These are phyloP conservation scores for Candolleomyces efflorescens DNA, from an alignment of 768 basidiomycete genomes.

Conservation along the genomic window DNA sequence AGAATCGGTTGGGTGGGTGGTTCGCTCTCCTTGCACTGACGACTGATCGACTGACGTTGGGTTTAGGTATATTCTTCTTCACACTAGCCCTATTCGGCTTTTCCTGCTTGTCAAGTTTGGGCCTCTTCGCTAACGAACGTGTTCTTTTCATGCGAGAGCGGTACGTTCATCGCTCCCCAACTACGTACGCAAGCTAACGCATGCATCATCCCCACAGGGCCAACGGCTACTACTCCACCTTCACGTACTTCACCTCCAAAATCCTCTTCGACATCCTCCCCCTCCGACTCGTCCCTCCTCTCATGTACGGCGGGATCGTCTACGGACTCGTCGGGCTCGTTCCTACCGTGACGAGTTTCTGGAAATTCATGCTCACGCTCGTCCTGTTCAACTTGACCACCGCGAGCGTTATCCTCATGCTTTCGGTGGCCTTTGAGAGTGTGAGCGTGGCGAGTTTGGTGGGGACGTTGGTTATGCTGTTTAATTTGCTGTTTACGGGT, in stretches of 20 bases:
- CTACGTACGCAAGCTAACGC: background rate
- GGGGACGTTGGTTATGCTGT: conserved; percentile 96
- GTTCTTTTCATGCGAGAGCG: conserved; percentile 98
- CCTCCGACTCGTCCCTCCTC: conserved; percentile 88
- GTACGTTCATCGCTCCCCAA: conserved; percentile 33
- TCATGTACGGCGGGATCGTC: conserved; percentile 93
- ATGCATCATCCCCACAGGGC: conserved; percentile 47
- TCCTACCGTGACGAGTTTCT: conserved; percentile 83
- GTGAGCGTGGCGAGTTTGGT: conserved; percentile 87
- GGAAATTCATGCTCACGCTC: conserved; percentile 97
- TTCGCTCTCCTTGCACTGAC: background rate
- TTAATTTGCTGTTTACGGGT: conserved; percentile 99
- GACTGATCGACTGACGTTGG: conserved; percentile 35
- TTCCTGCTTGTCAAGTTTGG: conserved; percentile 91
- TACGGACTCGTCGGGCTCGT: conserved; percentile 96
- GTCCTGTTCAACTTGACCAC: conserved; percentile 97
- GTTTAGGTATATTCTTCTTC: conserved; percentile 84
- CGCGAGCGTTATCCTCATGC: conserved; percentile 83
- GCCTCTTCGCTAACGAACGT: conserved; percentile 91
- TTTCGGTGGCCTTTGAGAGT: conserved; percentile 86
- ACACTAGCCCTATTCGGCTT: conserved; percentile 95
- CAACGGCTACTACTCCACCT: conserved; percentile 96
- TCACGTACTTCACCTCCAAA: conserved; percentile 97
- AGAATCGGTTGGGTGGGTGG: conserved; percentile 66
- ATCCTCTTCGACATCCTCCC: conserved; percentile 97